A percentile compares a stretch with the other conserved stretches of the same genome.
Evolutionary conservation across 306 rosid species (phyloP).

Genomic region (Medicago arabica): DNA sequence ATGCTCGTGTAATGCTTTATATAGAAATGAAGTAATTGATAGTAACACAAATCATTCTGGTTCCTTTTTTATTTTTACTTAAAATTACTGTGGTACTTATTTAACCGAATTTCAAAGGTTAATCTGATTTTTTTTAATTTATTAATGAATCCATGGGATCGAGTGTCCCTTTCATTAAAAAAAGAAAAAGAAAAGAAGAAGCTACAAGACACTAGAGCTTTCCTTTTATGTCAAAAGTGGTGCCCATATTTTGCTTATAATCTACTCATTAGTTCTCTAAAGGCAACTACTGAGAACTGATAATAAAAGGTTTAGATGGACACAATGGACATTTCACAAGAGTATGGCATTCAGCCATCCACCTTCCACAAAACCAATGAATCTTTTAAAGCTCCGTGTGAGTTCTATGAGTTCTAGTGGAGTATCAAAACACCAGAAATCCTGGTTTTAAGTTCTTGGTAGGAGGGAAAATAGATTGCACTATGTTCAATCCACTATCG

Average conservation of each 20-base stretch:
- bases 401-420: too few relatives aligned
- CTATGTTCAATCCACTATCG: slow-evolving; percentile 17
- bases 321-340: background rate
- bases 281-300: background rate
- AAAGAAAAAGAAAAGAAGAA: too few relatives aligned
- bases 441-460: background rate
- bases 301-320: background rate
- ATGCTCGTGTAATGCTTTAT: background rate
- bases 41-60: too few relatives aligned
- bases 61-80: too few relatives aligned
- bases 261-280: background rate
- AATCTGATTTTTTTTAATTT: too few relatives aligned
- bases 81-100: too few relatives aligned
- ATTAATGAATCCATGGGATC: too few relatives aligned
- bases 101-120: too few relatives aligned
- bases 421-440: background rate
- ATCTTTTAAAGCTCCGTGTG: background rate
- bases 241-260: background rate
- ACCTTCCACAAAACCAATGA: background rate
- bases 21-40: too few relatives aligned
- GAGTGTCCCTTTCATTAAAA: too few relatives aligned
- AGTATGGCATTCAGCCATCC: background rate
- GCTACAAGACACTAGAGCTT: background rate
- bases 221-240: background rate
- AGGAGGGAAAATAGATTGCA: background rate